Base-by-base conservation (phyloP, 345 rosid species). In the Microthlaspi erraticum region DNA sequence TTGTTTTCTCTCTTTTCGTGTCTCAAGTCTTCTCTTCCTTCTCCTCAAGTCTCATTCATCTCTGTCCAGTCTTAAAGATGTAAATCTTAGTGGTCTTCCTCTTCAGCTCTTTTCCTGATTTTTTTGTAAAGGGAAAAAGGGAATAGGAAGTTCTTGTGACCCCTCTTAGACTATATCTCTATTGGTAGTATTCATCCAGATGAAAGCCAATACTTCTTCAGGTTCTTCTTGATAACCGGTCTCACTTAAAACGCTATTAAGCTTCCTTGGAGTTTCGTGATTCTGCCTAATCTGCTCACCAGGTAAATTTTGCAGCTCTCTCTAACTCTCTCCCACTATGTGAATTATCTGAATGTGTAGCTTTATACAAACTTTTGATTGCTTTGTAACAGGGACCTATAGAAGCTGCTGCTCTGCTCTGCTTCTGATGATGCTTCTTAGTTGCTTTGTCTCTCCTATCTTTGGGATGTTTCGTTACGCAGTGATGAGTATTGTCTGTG, bases 71-170 rank as follows among this genome's bases (percentile, higher is more conserved):
- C 67, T 55, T 41, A 10, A 38, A 39, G 76, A 56, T 45, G 70
- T 64, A 72, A 43, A 68, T 61, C 53, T 68, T 23, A 65, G 59
- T 73, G 64, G 67, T 62, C 75, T 78, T 73, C 81, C 70, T 74
- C 83, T 80, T 79, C 55, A 20, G 81, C 88, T 65, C 75, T 78
- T 55, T 86, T 78, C 90, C 68, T 77, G 70, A 49, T 83, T 93
- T 89, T 94, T 94, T 34, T 87, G 14, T 17, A 77, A 81, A 81
- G 74, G 79, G 83, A 85, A 81, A 78, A 50, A 81, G 90, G 93
- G 79, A 81, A 80, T 79, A 75, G 78, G 71, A 62, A 81, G 62
- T 58, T 70, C 43, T 48, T 38, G 41, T 76, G 52, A 54, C 64
- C 60, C 60, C 65, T 62, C 65, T 63, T 63, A 55, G 49, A 69